A percentile compares a stretch with the other conserved stretches of the same genome.
Evolutionary conservation across 345 rosid genomes (phyloP).

Genomic region (Heritiera littoralis): DNA sequence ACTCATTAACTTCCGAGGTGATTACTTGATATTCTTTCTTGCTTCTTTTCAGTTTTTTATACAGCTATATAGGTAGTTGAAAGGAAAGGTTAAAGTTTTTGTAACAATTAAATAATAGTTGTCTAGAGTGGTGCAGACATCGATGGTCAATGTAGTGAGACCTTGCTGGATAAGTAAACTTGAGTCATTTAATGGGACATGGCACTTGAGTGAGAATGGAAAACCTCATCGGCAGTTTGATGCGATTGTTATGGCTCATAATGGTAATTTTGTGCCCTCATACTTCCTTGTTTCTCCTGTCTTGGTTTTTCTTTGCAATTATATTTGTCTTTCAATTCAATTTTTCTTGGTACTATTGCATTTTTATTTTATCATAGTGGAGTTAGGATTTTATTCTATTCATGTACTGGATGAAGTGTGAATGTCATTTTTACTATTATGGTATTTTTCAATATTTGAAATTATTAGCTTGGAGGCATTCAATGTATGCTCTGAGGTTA

Average conservation of each 20-base stretch:
- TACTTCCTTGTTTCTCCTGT: not conserved
- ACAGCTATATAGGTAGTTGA: not conserved
- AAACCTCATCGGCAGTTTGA: conserved; percentile 76
- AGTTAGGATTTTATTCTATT: not conserved
- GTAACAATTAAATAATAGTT: not conserved
- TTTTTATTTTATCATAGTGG: not conserved
- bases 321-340: not conserved
- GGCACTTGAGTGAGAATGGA: conserved; percentile 91
- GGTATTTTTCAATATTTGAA: not conserved
- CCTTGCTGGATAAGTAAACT: conserved; percentile 95
- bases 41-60: not conserved
- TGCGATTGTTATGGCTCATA: conserved; percentile 84
- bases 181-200: conserved; percentile 81
- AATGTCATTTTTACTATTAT: not conserved
- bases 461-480: not conserved
- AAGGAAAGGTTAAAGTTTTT: not conserved
- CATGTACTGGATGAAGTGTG: not conserved
- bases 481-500: not conserved
- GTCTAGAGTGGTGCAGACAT: conserved; percentile 49
- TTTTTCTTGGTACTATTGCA: not conserved
- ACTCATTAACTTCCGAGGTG: conserved; percentile 69
- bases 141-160: conserved; percentile 61
- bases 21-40: conserved; percentile 14
- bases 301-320: not conserved
- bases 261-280: conserved; percentile 49